Percentiles rank a stretch among this genome's conserved stretches.
Conservation (phyloP, 345 rosid species). For the Pistacia vera region DNA sequence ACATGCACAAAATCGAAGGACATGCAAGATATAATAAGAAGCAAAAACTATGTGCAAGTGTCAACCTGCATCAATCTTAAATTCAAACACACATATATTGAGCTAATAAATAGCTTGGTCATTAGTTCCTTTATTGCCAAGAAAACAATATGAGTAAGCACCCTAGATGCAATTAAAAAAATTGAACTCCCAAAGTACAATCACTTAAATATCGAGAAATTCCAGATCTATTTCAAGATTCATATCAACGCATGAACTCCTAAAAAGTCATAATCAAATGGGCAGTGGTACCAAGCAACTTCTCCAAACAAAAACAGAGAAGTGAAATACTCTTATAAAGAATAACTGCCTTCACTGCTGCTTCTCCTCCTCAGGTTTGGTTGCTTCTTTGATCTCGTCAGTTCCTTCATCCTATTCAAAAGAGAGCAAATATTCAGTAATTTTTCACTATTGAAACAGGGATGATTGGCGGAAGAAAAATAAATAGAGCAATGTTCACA, state of each 20-base stretch:
- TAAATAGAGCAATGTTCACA: conserved; percentile 2
- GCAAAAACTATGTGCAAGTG: too few species aligned
- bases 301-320: conserved; percentile 40
- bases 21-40: background rate
- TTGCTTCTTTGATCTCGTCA: conserved; percentile 49
- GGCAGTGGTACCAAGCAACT: conserved; percentile 31
- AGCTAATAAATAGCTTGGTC: conserved; percentile 20
- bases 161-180: conserved; percentile 21
- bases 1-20: background rate
- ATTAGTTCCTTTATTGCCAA: conserved; percentile 32
- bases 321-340: conserved; percentile 12
- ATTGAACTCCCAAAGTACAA: conserved; percentile 14
- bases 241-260: conserved; percentile 16
- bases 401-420: conserved; percentile 44
- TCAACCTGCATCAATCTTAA: too few species aligned
- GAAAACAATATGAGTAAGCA: conserved; percentile 19
- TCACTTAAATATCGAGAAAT: conserved; percentile 18
- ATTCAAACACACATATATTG: background rate
- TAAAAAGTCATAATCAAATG: conserved; percentile 11
- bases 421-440: conserved; percentile 12
- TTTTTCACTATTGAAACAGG: background rate
- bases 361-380: conserved; percentile 43
- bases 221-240: conserved; percentile 18
- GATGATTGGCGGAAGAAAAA: background rate
- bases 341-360: conserved; percentile 33